Evolutionary conservation across 331 rosid genomes (phyloP).

Genomic region (Acacia pycnantha): DNA sequence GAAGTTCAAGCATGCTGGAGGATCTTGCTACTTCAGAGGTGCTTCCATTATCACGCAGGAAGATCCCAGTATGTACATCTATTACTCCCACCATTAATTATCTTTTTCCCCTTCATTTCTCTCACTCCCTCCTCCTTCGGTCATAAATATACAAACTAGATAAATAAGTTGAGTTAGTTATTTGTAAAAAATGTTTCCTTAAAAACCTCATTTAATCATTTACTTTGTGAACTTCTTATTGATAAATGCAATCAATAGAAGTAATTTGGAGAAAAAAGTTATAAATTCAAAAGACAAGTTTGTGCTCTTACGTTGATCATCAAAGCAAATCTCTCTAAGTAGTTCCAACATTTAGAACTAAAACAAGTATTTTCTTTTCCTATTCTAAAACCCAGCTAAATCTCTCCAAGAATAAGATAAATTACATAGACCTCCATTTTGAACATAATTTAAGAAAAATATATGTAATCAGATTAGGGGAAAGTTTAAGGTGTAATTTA

Average conservation of each 20-base stretch:
- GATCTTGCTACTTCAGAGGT: slow-evolving; percentile 66
- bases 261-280: too few relatives aligned
- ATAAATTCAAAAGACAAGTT: too few relatives aligned
- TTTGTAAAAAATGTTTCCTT: too few relatives aligned
- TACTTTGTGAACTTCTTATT: too few relatives aligned
- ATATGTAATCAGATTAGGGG: background rate
- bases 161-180: too few relatives aligned
- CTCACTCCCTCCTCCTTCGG: background rate
- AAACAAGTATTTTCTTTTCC: too few relatives aligned
- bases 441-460: background rate
- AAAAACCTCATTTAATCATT: background rate
- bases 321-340: too few relatives aligned
- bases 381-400: background rate
- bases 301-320: too few relatives aligned
- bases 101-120: background rate
- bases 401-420: too few relatives aligned
- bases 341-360: too few relatives aligned
- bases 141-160: too few relatives aligned
- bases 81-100: background rate
- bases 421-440: background rate
- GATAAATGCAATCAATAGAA: background rate
- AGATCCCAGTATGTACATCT: slow-evolving; percentile 72
- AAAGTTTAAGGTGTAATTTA: background rate
- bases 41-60: slow-evolving; percentile 68
- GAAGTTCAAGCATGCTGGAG: slow-evolving; percentile 61